Evolutionary conservation across 768 basidiomycete species (phyloP), one percentile per base, ranked within the genome.

Genomic region (Paxillus rubicundulus): DNA sequence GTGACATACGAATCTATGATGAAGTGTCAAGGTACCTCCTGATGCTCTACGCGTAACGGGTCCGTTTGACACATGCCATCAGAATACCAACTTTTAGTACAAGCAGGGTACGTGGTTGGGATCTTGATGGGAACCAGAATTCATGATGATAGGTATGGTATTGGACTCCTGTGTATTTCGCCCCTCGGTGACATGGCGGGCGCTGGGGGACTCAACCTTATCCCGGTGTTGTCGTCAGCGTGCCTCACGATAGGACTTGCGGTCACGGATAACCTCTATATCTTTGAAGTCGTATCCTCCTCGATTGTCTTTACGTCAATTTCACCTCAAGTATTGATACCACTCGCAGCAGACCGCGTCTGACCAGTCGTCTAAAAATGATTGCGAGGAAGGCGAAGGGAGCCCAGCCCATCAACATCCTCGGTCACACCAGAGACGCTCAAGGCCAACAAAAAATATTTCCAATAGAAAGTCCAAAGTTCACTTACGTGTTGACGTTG

Each of bases 161-260:
- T 74, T 2, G 88, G 88, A 3, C 75, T 92, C 5, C 65, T 93
- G 3, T 69, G 91, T 30, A 79, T 93, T 47, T 80, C 86, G 2
- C 91, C 92, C 1, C 72, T 91, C 2, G 92, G 92, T 3, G 92
- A 95, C 64, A 79, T 93, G 33, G 75, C 92, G n/a, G n/a, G 21
- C 84, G 85, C 17, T 74, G 24, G 24, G 24, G 24, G 24, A 24
- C 24, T 24, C 0, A 76, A 91, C 32, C 75, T 94, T 12, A 47
- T 76, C 10, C 70, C 89, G n/a, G 72, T 85, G 33, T 56, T 76
- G 4, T 52, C 80, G 21, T 81, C 83, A 0, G 76, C 78, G 0
- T 64, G 75, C 9, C 70, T 94, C 8, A 82, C 86, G 0, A 82
- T 93, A 45, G 89, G 85, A 0, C 77, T 92, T 4, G 82, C 88